Percentiles rank a stretch among this genome's conserved stretches.
phyloP scores from a whole-genome alignment of 1,139 yeast species.

The Blastobotrys niveus region DNA sequence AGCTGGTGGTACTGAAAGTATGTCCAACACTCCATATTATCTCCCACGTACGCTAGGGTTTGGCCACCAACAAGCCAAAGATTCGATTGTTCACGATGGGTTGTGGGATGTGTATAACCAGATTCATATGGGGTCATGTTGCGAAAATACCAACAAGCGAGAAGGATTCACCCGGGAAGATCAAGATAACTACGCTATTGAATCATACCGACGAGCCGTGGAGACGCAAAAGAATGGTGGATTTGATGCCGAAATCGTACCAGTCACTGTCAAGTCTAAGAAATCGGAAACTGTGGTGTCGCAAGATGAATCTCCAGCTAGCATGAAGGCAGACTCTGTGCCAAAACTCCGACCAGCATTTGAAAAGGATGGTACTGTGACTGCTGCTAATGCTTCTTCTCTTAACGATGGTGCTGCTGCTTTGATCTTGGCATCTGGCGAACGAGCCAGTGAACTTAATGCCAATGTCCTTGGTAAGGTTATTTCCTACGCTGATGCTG shows the following conservation, averaged over 20 bases:
- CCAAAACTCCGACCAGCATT: constrained; percentile 78
- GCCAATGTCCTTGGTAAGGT: constrained; percentile 65
- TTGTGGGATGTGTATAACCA: constrained; percentile 51
- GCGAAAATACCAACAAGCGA: constrained; percentile 55
- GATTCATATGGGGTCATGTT: constrained; percentile 57
- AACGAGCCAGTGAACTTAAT: constrained; percentile 60
- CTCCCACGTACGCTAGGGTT: constrained; percentile 41
- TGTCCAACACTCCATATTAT: constrained; percentile 53
- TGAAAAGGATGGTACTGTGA: constrained; percentile 86
- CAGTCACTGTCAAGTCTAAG: constrained; percentile 48
- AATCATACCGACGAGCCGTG: constrained; percentile 48
- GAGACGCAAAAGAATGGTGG: constrained; percentile 45
- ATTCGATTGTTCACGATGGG: constrained; percentile 54
- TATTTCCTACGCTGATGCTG: constrained; percentile 92
- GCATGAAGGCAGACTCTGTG: constrained; percentile 64
- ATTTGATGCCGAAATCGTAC: constrained; percentile 48
- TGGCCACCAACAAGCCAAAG: constrained; percentile 47
- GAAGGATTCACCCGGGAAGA: constrained; percentile 49
- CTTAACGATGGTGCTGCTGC: constrained; percentile 96
- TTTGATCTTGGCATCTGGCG: constrained; percentile 70
- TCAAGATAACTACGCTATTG: constrained; percentile 51
- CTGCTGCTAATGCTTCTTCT: constrained; percentile 91
- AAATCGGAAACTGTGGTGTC: constrained; percentile 48
- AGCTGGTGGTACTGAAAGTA: constrained; percentile 61
- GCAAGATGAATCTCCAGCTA: constrained; percentile 62